Evolutionary conservation across 2,329 filamentous ascomycete species (phyloP).

Genomic region (Diplodia mutila): DNA sequence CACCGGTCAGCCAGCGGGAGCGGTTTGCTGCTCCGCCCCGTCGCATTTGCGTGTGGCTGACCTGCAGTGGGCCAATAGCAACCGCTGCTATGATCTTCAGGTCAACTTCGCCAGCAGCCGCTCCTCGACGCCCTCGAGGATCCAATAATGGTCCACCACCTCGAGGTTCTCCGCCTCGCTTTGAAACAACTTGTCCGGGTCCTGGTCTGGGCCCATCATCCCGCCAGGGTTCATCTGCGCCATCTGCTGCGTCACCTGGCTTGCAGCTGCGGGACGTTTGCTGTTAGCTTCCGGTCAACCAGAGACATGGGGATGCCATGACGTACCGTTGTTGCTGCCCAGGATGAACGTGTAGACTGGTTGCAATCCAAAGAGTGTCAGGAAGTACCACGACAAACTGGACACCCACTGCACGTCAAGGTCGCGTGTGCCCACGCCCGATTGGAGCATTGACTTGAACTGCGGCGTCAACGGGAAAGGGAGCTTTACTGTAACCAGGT

Average conservation of each 20-base stretch:
- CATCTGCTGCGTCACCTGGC: constrained; percentile 87
- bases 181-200: constrained; percentile 93
- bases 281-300: constrained; percentile 19
- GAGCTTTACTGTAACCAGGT: constrained; percentile 73
- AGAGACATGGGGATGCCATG: neutral
- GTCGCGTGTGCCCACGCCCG: constrained; percentile 91
- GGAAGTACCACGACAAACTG: constrained; percentile 97
- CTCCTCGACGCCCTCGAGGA: constrained; percentile 85
- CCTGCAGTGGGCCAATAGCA: constrained; percentile 1
- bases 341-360: constrained; percentile 97
- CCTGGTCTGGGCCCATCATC: constrained; percentile 89
- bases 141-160: constrained; percentile 90
- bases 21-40: constrained; percentile 2
- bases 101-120: constrained; percentile 65
- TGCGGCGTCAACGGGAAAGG: constrained; percentile 97
- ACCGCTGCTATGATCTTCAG: constrained; percentile 5
- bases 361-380: constrained; percentile 95
- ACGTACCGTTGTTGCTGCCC: constrained; percentile 90
- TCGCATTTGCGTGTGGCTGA: constrained; percentile 19
- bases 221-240: constrained; percentile 74
- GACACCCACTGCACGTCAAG: constrained; percentile 99
- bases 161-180: constrained; percentile 94
- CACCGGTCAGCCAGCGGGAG: constrained; percentile 4
- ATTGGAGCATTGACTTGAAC: constrained; percentile 99
- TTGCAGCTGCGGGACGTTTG: constrained; percentile 66